Base-by-base conservation (phyloP, 768 basidiomycete species). In the Antrodiella citrinella region DNA sequence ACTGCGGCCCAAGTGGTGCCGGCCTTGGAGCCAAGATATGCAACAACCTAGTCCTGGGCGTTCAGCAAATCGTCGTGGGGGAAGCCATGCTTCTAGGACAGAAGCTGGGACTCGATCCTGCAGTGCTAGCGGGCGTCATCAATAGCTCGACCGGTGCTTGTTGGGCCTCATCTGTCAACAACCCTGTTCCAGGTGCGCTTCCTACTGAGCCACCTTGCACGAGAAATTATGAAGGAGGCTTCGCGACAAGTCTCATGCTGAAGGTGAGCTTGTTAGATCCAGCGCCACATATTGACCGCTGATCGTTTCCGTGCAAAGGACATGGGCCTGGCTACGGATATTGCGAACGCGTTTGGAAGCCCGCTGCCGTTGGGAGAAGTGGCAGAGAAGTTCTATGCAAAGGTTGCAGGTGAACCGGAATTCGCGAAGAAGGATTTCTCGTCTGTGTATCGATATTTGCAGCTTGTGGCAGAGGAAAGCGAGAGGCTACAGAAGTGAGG, bases 31-130 rank as follows among this genome's bases (percentile, higher is more conserved):
- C 91, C 2, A 94, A 94, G 69, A 91, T 94, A 30, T 91, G 89
- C 69, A 94, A 93, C 67, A 94, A 94, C 65, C 76, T 81, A 58
- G 66, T 72, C 3, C 61, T 67, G 38, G 56, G 59, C 41, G 65
- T 69, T 21, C 63, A 92, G 59, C 90, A 92, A 65, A 80, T 91
- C 48, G 87, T 83, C 13, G 79, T 89, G 1, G 85, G 77, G n/a
- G 92, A 95, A 66, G 91, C 86, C 3, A 94, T 95, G 91, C 67
- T 93, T 3, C 73, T 94, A 9, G 92, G 92, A 3, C 76, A 81
- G 64, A 82, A 77, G 51, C 69, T 94, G n/a, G 92, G 91, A 2
- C 67, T 95, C 50, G 76, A 90, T 43, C 79, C 91, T 15, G 72
- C 74, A 7, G 71, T 92, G 24, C 75, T 95, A 19, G 86, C 91